phyloP scores from a whole-genome alignment of 768 basidiomycete genomes.

The Rhodotorula taiwanensis region DNA sequence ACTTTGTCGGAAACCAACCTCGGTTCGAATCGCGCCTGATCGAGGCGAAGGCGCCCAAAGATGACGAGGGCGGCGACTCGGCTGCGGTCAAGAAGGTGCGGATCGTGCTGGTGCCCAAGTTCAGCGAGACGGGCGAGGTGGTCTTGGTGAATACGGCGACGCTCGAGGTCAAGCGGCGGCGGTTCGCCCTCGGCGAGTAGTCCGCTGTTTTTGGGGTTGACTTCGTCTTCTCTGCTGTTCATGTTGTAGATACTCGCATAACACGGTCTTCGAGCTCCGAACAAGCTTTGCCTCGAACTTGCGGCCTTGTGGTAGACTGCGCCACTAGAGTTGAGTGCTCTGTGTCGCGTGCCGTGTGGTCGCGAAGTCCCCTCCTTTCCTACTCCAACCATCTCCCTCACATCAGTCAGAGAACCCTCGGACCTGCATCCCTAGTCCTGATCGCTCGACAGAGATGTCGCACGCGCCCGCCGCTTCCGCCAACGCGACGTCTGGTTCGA shows the following conservation, averaged over 20 bases:
- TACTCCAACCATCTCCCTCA: no score
- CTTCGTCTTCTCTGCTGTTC: no score
- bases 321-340: no score
- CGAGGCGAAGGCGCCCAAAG: conserved; percentile 43
- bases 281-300: background rate
- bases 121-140: conserved; percentile 67
- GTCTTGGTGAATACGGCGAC: conserved; percentile 73
- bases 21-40: conserved; percentile 69
- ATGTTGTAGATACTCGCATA: no score
- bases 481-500: background rate
- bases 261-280: no score
- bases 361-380: no score
- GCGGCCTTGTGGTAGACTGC: no score
- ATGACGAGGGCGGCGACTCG: conserved; percentile 4
- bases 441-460: no score
- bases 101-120: conserved; percentile 72
- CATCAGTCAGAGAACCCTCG: no score
- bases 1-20: conserved; percentile 86
- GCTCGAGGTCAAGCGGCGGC: conserved; percentile 55
- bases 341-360: no score
- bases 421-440: no score
- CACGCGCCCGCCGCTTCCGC: background rate
- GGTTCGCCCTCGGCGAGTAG: conserved; percentile 21
- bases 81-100: conserved; percentile 47
- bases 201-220: no score